Percentiles rank a stretch among this genome's conserved stretches.
Evolutionary conservation across 2,329 filamentous ascomycete genomes (phyloP).

Genomic region (Gliomastix tumulicola): DNA sequence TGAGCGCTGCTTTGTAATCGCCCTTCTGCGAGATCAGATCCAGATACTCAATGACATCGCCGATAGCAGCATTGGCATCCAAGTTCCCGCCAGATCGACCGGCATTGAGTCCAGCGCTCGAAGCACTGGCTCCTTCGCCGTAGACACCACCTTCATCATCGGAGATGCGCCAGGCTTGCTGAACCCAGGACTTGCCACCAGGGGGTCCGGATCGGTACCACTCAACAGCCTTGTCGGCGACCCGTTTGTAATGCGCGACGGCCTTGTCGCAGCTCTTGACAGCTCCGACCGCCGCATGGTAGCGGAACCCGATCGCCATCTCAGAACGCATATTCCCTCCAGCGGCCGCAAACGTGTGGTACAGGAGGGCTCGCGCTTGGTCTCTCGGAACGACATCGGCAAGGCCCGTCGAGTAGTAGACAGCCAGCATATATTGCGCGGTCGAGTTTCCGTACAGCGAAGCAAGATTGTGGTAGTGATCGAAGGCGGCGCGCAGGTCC

Average conservation of each 20-base stretch:
- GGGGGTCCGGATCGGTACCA: constrained; percentile 89
- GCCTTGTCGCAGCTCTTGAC: constrained; percentile 80
- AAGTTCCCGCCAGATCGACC: constrained; percentile 66
- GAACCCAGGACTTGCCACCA: constrained; percentile 71
- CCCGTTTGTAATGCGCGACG: constrained; percentile 82
- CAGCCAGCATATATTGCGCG: constrained; percentile 89
- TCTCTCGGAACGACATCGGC: constrained; percentile 74
- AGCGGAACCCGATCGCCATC: constrained; percentile 87
- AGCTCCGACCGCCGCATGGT: constrained; percentile 79
- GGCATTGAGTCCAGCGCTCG: constrained; percentile 79
- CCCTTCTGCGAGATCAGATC: constrained; percentile 87
- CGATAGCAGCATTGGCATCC: constrained; percentile 77
- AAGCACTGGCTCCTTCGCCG: constrained; percentile 87
- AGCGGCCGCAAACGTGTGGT: constrained; percentile 89
- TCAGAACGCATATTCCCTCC: constrained; percentile 77
- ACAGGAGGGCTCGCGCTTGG: constrained; percentile 85
- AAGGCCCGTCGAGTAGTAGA: constrained; percentile 93
- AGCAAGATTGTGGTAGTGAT: constrained; percentile 74
- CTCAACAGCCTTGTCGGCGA: constrained; percentile 84
- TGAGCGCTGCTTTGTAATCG: constrained; percentile 80
- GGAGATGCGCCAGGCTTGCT: constrained; percentile 76
- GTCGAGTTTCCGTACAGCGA: constrained; percentile 76
- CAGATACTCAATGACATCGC: constrained; percentile 91
- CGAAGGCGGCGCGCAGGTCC: constrained; percentile 73
- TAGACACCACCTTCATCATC: constrained; percentile 91